A percentile compares a stretch with the other conserved stretches of the same genome.
Evolutionary conservation across 1,284 basidiomycete genomes (phyloP).

Genomic region (Cyathus olla): DNA sequence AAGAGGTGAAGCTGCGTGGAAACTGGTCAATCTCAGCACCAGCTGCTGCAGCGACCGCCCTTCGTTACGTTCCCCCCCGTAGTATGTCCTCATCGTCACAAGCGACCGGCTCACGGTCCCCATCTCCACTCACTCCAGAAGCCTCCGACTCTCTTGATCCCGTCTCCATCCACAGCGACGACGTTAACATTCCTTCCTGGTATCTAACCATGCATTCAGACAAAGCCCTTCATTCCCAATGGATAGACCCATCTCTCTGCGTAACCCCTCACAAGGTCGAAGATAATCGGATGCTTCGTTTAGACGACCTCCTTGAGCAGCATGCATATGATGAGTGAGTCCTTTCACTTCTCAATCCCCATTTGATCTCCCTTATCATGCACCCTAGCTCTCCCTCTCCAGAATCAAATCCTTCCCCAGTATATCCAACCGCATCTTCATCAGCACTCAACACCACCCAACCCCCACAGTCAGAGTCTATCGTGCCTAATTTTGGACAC

Average conservation of each 20-base stretch:
- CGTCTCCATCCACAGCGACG: constrained; percentile 58
- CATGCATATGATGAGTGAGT: constrained; percentile 80
- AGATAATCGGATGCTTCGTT: constrained; percentile 63
- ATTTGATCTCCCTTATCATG: constrained; percentile 16
- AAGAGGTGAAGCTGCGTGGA: too few species aligned
- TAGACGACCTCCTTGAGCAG: constrained; percentile 80
- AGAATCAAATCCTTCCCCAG: constrained; percentile 35
- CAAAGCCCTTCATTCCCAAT: constrained; percentile 46
- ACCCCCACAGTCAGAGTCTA: constrained; percentile 18
- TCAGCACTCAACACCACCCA: constrained; percentile 13
- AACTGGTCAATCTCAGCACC: too few species aligned
- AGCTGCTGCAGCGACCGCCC: too few species aligned
- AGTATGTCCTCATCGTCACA: constrained; percentile 65
- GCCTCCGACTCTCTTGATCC: constrained; percentile 63
- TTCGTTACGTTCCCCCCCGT: neutral
- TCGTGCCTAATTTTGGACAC: constrained; percentile 38
- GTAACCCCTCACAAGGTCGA: constrained; percentile 54
- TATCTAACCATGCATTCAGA: constrained; percentile 53
- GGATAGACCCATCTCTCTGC: constrained; percentile 50
- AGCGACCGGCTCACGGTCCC: constrained; percentile 72
- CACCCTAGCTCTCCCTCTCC: constrained; percentile 38
- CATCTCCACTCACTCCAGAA: constrained; percentile 77
- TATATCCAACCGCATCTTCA: constrained; percentile 22
- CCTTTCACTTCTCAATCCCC: constrained; percentile 13
- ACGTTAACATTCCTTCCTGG: constrained; percentile 67